Conservation (phyloP, 176 grass and related monocot species). For the Chloris gayana region DNA sequence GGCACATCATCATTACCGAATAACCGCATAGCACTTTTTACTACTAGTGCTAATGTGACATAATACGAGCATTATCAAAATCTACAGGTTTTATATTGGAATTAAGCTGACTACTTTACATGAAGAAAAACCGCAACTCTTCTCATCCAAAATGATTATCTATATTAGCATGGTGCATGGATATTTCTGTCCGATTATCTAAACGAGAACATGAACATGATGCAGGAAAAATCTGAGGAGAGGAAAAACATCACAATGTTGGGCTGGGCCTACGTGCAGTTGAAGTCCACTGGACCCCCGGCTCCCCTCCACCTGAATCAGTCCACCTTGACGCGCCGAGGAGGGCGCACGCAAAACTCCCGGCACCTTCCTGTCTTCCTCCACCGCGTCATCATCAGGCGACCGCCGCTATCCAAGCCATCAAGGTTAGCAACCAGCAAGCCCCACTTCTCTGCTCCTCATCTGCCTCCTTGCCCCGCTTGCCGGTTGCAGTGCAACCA, state of each 20-base stretch:
- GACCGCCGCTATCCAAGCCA: conserved; percentile 33
- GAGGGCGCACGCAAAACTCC: background rate
- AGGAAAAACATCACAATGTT: background rate
- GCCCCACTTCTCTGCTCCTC: background rate
- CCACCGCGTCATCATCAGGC: background rate
- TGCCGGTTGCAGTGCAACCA: background rate
- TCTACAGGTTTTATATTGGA: background rate
- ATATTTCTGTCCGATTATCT: too few species aligned
- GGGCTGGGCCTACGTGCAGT: background rate
- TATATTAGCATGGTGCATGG: background rate
- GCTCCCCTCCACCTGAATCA: background rate
- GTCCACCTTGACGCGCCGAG: conserved; percentile 20
- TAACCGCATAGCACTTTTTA: background rate
- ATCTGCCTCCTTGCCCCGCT: background rate
- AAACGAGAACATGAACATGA: background rate
- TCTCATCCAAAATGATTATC: background rate
- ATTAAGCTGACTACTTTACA: background rate
- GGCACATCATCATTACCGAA: background rate
- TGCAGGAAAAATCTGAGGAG: background rate
- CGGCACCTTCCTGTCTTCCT: background rate
- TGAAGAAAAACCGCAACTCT: background rate
- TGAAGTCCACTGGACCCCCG: background rate
- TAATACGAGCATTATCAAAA: background rate
- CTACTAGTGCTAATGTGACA: too few species aligned
- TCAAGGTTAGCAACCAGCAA: background rate